These are phyloP conservation scores for Diaporthe sp. DNA, from an alignment of 2,329 filamentous ascomycete species.

Conservation along the genomic window DNA sequence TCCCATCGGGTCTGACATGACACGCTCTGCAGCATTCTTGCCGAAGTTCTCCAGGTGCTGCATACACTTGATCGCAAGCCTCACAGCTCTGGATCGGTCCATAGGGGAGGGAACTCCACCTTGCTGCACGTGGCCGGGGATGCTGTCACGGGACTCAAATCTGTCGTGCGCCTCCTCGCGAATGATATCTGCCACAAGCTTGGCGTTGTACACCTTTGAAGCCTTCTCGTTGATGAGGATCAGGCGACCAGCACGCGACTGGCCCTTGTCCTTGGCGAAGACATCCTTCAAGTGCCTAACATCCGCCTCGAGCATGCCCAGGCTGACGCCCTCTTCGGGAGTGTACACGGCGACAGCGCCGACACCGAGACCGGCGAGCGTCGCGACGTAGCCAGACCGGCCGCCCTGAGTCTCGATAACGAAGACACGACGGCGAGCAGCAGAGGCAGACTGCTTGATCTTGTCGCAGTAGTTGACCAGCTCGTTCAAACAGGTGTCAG, in stretches of 20 bases:
- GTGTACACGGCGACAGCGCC: slow-evolving; percentile 96
- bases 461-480: slow-evolving; percentile 96
- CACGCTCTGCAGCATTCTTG: slow-evolving; percentile 73
- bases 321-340: slow-evolving; percentile 93
- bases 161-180: slow-evolving; percentile 91
- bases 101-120: slow-evolving; percentile 93
- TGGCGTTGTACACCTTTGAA: slow-evolving; percentile 89
- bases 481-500: slow-evolving; percentile 96
- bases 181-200: slow-evolving; percentile 95
- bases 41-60: slow-evolving; percentile 88
- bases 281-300: slow-evolving; percentile 90
- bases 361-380: slow-evolving; percentile 89
- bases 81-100: slow-evolving; percentile 92
- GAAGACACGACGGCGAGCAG: slow-evolving; percentile 92
- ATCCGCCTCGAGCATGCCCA: slow-evolving; percentile 92
- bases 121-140: slow-evolving; percentile 95
- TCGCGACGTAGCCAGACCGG: slow-evolving; percentile 92
- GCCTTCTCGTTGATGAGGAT: slow-evolving; percentile 98
- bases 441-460: slow-evolving; percentile 96
- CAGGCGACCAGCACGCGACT: slow-evolving; percentile 90
- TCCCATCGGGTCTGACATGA: slow-evolving; percentile 80
- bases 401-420: slow-evolving; percentile 98
- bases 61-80: slow-evolving; percentile 94
- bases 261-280: slow-evolving; percentile 87
- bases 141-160: slow-evolving; percentile 92